Conservation (phyloP, 768 basidiomycete species). For the Heimioporus sp. region DNA sequence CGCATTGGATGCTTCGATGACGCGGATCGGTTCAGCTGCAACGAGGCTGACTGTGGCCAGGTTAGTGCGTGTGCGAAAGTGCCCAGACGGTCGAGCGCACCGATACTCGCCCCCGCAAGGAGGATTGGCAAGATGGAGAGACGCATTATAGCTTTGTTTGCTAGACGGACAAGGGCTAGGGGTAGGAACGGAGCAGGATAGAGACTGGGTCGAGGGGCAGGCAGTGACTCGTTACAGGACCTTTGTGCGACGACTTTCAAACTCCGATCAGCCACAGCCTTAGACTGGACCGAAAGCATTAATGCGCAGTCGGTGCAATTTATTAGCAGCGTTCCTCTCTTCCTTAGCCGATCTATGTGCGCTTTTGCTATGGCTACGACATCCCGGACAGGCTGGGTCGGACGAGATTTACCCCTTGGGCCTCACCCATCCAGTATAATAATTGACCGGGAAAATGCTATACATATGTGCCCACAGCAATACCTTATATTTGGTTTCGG, state of each 20-base stretch:
- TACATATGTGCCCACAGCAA: no score
- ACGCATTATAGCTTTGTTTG: constrained; percentile 29
- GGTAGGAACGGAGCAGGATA: background rate
- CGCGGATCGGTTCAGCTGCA: constrained; percentile 49
- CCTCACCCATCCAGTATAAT: no score
- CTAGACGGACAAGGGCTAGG: background rate
- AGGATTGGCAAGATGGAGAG: constrained; percentile 37
- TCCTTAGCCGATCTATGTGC: no score
- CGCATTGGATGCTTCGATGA: constrained; percentile 30
- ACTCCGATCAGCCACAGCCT: constrained; percentile 19
- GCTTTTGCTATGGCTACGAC: no score
- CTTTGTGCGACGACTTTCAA: constrained; percentile 9
- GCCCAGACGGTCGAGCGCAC: constrained; percentile 16
- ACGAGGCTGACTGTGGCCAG: constrained; percentile 34
- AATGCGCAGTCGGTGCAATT: no score
- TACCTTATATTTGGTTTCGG: no score
- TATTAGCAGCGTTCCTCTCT: no score
- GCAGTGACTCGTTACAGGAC: no score
- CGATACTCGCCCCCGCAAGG: constrained; percentile 34
- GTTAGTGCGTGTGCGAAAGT: background rate
- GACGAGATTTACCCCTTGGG: no score
- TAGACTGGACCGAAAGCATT: no score
- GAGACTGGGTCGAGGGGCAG: background rate
- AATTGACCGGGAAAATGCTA: no score
- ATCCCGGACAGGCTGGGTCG: no score